These are phyloP conservation scores for Stephanodiscus minutulus DNA, from an alignment of 108 stramenopile genomes.

Conservation along the genomic window DNA sequence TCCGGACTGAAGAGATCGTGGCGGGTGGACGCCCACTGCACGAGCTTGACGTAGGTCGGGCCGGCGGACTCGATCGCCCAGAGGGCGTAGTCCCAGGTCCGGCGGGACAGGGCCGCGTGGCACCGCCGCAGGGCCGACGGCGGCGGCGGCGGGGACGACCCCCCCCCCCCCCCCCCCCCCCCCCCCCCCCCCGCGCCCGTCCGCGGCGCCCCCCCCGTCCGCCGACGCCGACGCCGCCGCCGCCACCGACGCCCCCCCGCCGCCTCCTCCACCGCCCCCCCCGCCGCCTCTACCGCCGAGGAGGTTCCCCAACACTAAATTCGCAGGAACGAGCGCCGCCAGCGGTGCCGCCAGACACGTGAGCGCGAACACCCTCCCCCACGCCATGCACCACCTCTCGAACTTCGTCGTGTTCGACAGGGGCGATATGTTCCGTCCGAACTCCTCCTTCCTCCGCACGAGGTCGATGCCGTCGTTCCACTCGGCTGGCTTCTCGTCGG, in stretches of 20 bases:
- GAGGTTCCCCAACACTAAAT: slow-evolving; percentile 17
- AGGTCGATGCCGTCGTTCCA: slow-evolving; percentile 29
- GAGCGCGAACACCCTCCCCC: slow-evolving; percentile 14
- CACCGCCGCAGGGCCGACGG: neutral
- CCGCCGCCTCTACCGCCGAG: neutral
- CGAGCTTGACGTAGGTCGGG: slow-evolving; percentile 89
- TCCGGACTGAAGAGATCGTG: slow-evolving; percentile 86
- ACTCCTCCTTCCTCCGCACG: slow-evolving; percentile 10
- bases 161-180: neutral
- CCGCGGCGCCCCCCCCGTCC: neutral
- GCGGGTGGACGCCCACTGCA: slow-evolving; percentile 91
- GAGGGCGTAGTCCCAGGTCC: slow-evolving; percentile 79
- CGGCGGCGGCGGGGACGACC: too few relatives aligned
- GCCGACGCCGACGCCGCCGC: neutral
- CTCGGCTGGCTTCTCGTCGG: slow-evolving; percentile 19
- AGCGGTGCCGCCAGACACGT: slow-evolving; percentile 27
- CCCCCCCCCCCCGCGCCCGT: neutral
- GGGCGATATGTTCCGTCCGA: slow-evolving; percentile 28
- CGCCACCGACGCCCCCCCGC: neutral
- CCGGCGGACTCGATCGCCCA: slow-evolving; percentile 90
- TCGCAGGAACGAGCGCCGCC: slow-evolving; percentile 28
- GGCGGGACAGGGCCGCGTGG: slow-evolving; percentile 22
- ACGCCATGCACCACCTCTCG: slow-evolving; percentile 43
- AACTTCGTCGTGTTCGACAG: slow-evolving; percentile 26
- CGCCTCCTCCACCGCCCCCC: neutral